Evolutionary conservation across 2,329 filamentous ascomycete genomes (phyloP), one percentile per base, ranked within the genome.

Genomic region (Colletotrichum costaricense): DNA sequence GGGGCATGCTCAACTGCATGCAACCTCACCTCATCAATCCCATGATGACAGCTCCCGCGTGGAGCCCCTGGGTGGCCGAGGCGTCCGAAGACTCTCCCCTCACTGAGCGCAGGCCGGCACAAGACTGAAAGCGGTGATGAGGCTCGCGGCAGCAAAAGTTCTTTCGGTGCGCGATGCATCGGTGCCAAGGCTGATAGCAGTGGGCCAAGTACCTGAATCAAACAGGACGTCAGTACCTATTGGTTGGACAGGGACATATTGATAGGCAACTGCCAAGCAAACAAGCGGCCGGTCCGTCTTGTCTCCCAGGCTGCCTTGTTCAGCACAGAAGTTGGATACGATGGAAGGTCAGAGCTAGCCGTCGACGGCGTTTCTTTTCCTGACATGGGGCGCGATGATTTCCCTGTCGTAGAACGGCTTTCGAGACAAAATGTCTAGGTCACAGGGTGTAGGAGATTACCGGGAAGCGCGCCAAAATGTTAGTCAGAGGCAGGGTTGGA

Each of bases 181-280:
- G 22, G 16, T 11, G 70, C 70, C 70, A 73, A 73, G 67, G 26
- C n/a, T 5, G 38, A 9, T 30, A 24, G 24, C 3, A 52, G 65
- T 62, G 56, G 57, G 14, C 54, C 65, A n/a, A 5, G 60, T 62
- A 55, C 70, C 67, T 73, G 60, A 60, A 63, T 49, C 26, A 65
- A 49, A 26, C 24, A 63, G 46, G 46, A 38, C 56, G 33, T 35
- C 28, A 16, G 30, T 16, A 28, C 19, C 42, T 19, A 70, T 70
- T 73, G 67, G 70, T n/a, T 42, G 28, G 1, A 52, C 7, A 54
- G 35, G 9, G n/a, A 38, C 3, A 24, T 62, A 16, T 52, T 57
- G 70, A 73, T 73, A 70, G 26, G 42, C 54, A 49, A 6, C 24
- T 46, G 67, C 66, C 70, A 73, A 73, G 67, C 42, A 62, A 26